Base-by-base conservation (phyloP, 2,329 filamentous ascomycete species). In the Penicillium sp. region DNA sequence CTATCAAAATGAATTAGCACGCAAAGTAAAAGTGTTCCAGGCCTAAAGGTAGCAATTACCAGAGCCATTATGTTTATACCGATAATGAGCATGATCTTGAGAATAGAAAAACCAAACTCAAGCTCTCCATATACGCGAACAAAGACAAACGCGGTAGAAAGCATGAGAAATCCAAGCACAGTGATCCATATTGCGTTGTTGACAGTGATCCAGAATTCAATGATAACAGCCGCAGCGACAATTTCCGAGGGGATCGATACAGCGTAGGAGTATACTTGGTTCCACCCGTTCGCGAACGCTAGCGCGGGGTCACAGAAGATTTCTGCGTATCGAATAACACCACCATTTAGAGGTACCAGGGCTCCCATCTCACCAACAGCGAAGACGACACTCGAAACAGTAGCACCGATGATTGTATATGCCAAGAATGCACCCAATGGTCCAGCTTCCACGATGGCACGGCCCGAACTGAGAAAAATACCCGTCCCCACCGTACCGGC, bases 21-120 rank as follows among this genome's bases (percentile, higher is more conserved):
- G 2, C 6, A 33, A 27, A 21, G 3, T 21, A 10, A n/a, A 47
- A 4, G n/a, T 6, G 4, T 10, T 44, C 1, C 29, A 1, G 5
- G 2, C 12, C 15, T 27, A 9, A 17, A 25, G 45, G 15, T 15
- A 1, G 31, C 10, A 53, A 44, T 53, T n/a, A 77, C 66, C 19
- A 69, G 69, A 15, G 83, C 83, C 63, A 87, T 82, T 53, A 87
- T 79, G 64, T 86, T 84, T 58, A 89, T 77, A 53, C 83, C 83
- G 58, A 88, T 71, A 42, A 89, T 81, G 35, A 88, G 76, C 33
- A 83, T 72, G 57, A 89, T 82, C 68, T 87, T 85, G 61, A 86
- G 73, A 8, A 80, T 67, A 1, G 81, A 79, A 60, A 83, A 82
- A 5, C 74, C 72, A 58, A 82, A 83, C 66, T 83, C 81, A 43